Base-by-base conservation (phyloP, 805 yeast species). In the Cephaloascus fragrans region DNA sequence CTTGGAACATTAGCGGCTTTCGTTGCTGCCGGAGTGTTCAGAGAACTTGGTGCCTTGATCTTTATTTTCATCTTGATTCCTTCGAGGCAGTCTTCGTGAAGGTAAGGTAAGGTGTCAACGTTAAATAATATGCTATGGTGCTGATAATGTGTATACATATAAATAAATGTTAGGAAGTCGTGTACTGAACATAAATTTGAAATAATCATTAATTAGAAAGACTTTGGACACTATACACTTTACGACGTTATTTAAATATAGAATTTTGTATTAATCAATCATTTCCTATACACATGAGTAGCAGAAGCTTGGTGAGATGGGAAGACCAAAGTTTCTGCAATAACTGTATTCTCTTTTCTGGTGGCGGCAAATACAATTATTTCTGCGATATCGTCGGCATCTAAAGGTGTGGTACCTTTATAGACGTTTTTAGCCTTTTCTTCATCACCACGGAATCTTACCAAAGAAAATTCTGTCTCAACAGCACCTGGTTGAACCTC, bases 251-350 rank as follows among this genome's bases (percentile, higher is more conserved):
- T n/a, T n/a, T n/a, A n/a, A n/a, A n/a, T n/a, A n/a, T n/a, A n/a
- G n/a, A n/a, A n/a, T n/a, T n/a, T n/a, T n/a, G n/a, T n/a, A n/a
- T n/a, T n/a, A 18, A 17, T 17, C 5, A 14, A 26, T 26, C 32
- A 16, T 26, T 38, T 40, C 40, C 52, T 43, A 65, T 79, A 67
- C 28, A 81, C 58, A 53, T 81, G 85, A 48, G 68, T 62, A 5
- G 94, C 78, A 42, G 84, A 72, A 3, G 94, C 96, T 67, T 89
- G 97, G 64, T 83, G 80, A 35, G 79, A 73, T 15, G 96, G 85
- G 64, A 88, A 85, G 10, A 90, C 80, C 55, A 89, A 68, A 15
- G 86, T 69, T 55, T 88, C 95, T 3, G 90, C 89, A 52, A 83
- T 62, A 15, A 83, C 90, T 1, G 84, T 76, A 55, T 83, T 83